A percentile compares a stretch with the other conserved stretches of the same genome.
Conservation (phyloP, 176 grass and related monocot species). For the Elymus sibiricus region DNA sequence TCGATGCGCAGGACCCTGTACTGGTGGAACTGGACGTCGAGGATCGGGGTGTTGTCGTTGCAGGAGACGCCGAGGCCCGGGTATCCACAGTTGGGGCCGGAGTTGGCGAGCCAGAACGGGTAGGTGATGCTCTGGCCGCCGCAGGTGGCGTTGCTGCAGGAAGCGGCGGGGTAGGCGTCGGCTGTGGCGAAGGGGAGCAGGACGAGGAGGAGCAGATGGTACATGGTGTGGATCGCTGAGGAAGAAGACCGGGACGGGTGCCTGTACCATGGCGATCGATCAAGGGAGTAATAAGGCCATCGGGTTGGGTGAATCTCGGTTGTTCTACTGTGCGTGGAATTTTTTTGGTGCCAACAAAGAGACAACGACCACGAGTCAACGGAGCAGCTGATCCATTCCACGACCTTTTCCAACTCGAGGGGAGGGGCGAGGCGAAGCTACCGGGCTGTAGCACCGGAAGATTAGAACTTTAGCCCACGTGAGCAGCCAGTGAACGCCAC, state of each 20-base stretch:
- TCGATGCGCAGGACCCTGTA: constrained; percentile 33
- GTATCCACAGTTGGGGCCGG: constrained; percentile 22
- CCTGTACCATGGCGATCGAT: neutral
- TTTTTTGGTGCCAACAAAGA: too few relatives aligned
- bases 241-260: neutral
- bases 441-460: too few relatives aligned
- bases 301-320: neutral
- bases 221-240: neutral
- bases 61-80: constrained; percentile 42
- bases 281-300: constrained; percentile 5
- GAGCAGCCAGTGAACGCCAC: too few relatives aligned
- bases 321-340: neutral
- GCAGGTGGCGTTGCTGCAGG: constrained; percentile 30
- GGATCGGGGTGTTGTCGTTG: constrained; percentile 5
- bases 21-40: constrained; percentile 15
- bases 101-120: constrained; percentile 43
- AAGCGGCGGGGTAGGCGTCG: neutral
- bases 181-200: neutral
- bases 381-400: neutral
- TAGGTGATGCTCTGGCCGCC: constrained; percentile 29
- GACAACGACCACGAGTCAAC: neutral
- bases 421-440: too few relatives aligned
- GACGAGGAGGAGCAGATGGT: neutral
- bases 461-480: too few relatives aligned
- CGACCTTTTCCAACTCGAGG: neutral